These are phyloP conservation scores for Pleoardoris graminearum DNA, from an alignment of 2,329 filamentous ascomycete species.

Conservation along the genomic window DNA sequence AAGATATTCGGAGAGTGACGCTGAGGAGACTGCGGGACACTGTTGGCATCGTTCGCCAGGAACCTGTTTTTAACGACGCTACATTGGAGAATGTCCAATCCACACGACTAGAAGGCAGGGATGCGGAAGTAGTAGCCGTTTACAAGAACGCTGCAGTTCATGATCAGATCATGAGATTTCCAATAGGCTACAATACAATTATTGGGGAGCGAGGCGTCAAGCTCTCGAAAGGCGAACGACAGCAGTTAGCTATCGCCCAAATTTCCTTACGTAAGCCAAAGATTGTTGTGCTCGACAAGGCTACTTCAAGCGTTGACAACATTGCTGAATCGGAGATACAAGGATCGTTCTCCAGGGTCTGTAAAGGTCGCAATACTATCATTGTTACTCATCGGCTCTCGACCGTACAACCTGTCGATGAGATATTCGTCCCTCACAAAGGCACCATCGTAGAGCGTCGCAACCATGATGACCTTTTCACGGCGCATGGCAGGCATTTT, in stretches of 20 bases:
- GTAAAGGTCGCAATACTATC: slow-evolving; percentile 63
- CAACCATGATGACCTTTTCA: slow-evolving; percentile 70
- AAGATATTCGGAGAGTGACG: slow-evolving; percentile 60
- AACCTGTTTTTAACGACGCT: slow-evolving; percentile 61
- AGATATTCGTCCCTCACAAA: slow-evolving; percentile 74
- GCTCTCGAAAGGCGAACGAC: slow-evolving; percentile 66
- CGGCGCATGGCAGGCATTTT: background rate
- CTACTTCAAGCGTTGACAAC: slow-evolving; percentile 80
- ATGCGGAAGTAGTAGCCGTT: slow-evolving; percentile 60
- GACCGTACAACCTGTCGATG: slow-evolving; percentile 79
- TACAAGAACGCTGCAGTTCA: slow-evolving; percentile 64
- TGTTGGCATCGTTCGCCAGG: slow-evolving; percentile 65
- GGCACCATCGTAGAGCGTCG: slow-evolving; percentile 74
- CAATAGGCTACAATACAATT: slow-evolving; percentile 35
- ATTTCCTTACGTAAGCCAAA: slow-evolving; percentile 76
- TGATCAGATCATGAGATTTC: slow-evolving; percentile 61
- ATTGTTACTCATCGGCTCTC: slow-evolving; percentile 75
- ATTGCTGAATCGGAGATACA: slow-evolving; percentile 66
- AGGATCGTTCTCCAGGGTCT: slow-evolving; percentile 58
- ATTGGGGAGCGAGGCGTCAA: slow-evolving; percentile 34
- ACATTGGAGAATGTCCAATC: slow-evolving; percentile 66
- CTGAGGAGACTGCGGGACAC: slow-evolving; percentile 58
- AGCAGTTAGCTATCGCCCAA: slow-evolving; percentile 67
- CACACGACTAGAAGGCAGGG: slow-evolving; percentile 58
- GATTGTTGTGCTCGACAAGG: slow-evolving; percentile 80